These are phyloP conservation scores for Colletotrichum melonis DNA, from an alignment of 2,329 filamentous ascomycete genomes.

Conservation along the genomic window DNA sequence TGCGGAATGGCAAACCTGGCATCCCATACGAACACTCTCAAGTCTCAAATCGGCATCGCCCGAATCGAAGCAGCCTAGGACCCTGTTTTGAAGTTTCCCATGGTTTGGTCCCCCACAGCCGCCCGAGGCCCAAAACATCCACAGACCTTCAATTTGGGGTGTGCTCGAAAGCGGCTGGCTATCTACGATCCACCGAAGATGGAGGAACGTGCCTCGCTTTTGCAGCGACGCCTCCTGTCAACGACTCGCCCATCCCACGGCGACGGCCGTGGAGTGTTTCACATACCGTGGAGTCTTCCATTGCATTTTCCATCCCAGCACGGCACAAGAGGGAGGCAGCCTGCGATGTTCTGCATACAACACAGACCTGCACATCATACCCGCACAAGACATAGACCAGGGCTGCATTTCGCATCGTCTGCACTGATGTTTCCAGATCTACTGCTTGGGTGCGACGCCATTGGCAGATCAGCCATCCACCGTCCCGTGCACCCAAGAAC, in stretches of 20 bases:
- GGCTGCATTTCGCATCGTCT: conserved; percentile 9
- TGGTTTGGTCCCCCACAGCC: conserved; percentile 8
- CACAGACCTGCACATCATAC: conserved; percentile 14
- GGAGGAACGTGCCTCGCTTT: conserved; percentile 14
- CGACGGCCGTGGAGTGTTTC: conserved; percentile 24
- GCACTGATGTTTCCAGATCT: conserved; percentile 28
- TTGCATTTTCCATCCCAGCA: conserved; percentile 17
- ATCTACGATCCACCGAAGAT: neutral
- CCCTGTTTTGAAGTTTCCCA: conserved; percentile 13
- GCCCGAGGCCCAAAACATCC: neutral
- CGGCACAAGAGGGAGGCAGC: conserved; percentile 3
- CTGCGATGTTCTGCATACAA: conserved; percentile 5
- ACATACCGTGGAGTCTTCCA: conserved; percentile 7
- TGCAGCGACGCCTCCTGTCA: conserved; percentile 27
- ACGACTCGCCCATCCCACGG: conserved; percentile 24
- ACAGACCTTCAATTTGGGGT: conserved; percentile 12
- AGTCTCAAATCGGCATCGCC: conserved; percentile 23
- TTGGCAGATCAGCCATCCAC: conserved; percentile 2
- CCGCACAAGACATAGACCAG: neutral
- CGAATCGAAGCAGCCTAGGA: conserved; percentile 14
- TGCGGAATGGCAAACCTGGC: neutral
- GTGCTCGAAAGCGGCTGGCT: conserved; percentile 1
- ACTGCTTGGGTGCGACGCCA: neutral
- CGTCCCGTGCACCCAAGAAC: conserved; percentile 5
- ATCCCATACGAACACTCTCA: too few relatives aligned